These are phyloP conservation scores for Monosporascus sp. DNA, from an alignment of 2,329 filamentous ascomycete genomes.

Conservation along the genomic window DNA sequence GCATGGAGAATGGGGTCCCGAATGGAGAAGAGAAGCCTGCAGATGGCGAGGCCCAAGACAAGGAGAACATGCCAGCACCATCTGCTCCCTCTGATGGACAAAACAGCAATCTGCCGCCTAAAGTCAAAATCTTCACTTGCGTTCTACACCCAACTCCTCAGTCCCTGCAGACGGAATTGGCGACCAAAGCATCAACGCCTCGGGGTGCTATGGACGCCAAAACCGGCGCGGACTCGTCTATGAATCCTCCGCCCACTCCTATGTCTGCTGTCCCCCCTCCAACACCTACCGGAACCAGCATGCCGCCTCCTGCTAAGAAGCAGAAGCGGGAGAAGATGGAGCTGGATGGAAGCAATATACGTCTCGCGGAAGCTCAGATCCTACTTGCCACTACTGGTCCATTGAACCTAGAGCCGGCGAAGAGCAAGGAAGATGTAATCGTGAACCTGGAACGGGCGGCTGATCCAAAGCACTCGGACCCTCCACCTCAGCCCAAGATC, in stretches of 20 bases:
- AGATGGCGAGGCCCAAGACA: conserved; percentile 42
- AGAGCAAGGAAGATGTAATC: conserved; percentile 63
- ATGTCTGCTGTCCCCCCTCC: conserved; percentile 49
- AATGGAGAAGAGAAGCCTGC: conserved; percentile 34
- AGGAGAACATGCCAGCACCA: conserved; percentile 54
- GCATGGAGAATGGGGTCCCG: conserved; percentile 17
- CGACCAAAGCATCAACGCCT: conserved; percentile 71
- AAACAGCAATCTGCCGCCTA: conserved; percentile 42
- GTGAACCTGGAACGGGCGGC: conserved; percentile 65
- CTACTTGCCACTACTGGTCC: conserved; percentile 69
- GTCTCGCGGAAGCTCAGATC: conserved; percentile 72
- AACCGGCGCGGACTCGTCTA: conserved; percentile 28
- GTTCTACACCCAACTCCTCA: conserved; percentile 82
- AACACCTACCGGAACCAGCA: conserved; percentile 55
- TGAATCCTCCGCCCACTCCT: conserved; percentile 64
- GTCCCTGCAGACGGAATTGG: conserved; percentile 69
- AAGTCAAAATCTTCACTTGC: conserved; percentile 67
- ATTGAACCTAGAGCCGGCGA: conserved; percentile 73
- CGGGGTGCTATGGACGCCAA: conserved; percentile 35
- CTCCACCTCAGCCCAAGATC: conserved; percentile 78
- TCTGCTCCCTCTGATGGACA: conserved; percentile 41
- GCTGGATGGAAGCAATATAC: conserved; percentile 67
- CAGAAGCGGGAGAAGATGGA: conserved; percentile 69
- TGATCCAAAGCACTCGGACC: conserved; percentile 72
- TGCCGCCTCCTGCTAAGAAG: conserved; percentile 60